These are phyloP conservation scores for Candida glaebosa DNA, from an alignment of 805 yeast species.

Conservation along the genomic window DNA sequence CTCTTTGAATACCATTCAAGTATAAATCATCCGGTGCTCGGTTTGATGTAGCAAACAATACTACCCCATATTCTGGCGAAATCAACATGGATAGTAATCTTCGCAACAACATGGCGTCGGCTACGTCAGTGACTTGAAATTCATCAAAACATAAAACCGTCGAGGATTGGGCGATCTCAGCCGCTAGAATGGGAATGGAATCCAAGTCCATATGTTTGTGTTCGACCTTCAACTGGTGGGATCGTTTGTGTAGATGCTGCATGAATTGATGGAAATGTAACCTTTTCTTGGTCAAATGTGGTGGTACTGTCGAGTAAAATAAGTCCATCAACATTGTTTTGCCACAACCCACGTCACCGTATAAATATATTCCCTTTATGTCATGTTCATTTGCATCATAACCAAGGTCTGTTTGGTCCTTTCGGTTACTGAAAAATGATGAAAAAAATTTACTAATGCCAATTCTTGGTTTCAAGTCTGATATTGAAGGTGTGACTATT, in stretches of 20 bases:
- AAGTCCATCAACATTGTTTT: conserved; percentile 98
- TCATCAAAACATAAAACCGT: conserved; percentile 92
- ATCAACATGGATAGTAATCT: conserved; percentile 66
- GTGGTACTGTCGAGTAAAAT: conserved; percentile 81
- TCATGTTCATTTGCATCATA: conserved; percentile 21
- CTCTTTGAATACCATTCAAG: conserved; percentile 90
- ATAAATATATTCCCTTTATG: conserved; percentile 83
- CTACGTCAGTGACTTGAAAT: conserved; percentile 97
- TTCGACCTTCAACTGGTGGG: conserved; percentile 66
- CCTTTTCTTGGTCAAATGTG: conserved; percentile 70
- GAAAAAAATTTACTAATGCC: conserved; percentile 39
- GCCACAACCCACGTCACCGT: conserved; percentile 98
- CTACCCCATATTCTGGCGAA: conserved; percentile 74
- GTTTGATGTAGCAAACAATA: conserved; percentile 90
- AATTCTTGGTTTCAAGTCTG: conserved; percentile 47
- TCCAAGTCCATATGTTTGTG: conserved; percentile 63
- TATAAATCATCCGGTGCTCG: conserved; percentile 93
- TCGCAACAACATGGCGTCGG: conserved; percentile 94
- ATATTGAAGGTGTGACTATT: conserved; percentile 50
- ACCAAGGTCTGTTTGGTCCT: neutral
- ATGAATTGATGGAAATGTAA: conserved; percentile 96
- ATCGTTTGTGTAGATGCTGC: conserved; percentile 87
- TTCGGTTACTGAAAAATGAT: conserved; percentile 12
- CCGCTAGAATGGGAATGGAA: conserved; percentile 79
- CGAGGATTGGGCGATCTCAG: conserved; percentile 71